Evolutionary conservation across 2,329 filamentous ascomycete genomes (phyloP).

Genomic region (Exserohilum rostratum): DNA sequence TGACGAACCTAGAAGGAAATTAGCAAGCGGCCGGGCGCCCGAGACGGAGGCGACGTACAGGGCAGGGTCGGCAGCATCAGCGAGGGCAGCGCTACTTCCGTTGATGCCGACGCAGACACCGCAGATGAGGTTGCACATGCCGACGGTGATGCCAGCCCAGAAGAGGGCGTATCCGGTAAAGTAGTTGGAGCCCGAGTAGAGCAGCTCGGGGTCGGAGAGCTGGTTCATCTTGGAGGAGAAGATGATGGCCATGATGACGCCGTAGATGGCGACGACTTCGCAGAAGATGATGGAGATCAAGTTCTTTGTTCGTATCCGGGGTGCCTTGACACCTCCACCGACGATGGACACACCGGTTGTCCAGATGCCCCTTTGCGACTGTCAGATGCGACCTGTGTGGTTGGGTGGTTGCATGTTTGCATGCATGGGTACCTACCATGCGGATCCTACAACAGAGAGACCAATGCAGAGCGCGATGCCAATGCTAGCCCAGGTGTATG

Average conservation of each 20-base stretch:
- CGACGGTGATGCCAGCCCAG: conserved; percentile 94
- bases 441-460: conserved; percentile 92
- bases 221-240: conserved; percentile 86
- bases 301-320: conserved; percentile 98
- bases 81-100: conserved; percentile 92
- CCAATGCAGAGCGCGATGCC: conserved; percentile 96
- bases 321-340: conserved; percentile 93
- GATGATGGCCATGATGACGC: conserved; percentile 99
- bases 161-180: conserved; percentile 96
- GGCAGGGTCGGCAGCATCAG: conserved; percentile 89
- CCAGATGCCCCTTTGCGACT: conserved; percentile 83
- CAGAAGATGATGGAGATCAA: conserved; percentile 99
- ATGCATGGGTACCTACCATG: conserved; percentile 70
- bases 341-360: conserved; percentile 97
- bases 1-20: conserved; percentile 76
- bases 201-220: conserved; percentile 67
- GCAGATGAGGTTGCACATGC: conserved; percentile 93
- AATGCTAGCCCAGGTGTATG: conserved; percentile 88
- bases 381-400: conserved; percentile 20
- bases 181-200: conserved; percentile 79
- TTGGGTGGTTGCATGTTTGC: not conserved
- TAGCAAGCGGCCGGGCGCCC: conserved; percentile 1
- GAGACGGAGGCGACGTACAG: conserved; percentile 66
- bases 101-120: conserved; percentile 98
- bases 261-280: conserved; percentile 99